phyloP scores from a whole-genome alignment of 2,329 filamentous ascomycete genomes.

The Fusarium cyanostomum region DNA sequence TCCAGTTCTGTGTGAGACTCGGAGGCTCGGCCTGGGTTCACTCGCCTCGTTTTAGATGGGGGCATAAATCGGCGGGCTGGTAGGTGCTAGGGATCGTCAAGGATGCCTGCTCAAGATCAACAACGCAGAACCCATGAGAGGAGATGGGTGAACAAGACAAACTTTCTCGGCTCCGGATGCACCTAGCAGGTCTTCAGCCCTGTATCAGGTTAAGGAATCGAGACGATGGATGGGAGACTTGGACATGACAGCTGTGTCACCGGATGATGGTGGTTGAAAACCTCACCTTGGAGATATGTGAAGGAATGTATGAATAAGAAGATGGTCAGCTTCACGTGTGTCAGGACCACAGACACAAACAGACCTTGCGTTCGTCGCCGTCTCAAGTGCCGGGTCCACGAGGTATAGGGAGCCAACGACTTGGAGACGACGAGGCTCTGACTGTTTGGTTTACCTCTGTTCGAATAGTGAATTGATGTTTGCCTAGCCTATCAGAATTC shows the following conservation, averaged over 20 bases:
- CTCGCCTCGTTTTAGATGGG: background rate
- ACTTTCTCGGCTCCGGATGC: background rate
- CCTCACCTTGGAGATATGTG: background rate
- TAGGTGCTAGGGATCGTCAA: constrained; percentile 17
- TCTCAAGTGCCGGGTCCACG: background rate
- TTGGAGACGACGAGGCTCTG: constrained; percentile 15
- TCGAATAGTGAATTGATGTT: constrained; percentile 39
- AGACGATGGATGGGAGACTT: background rate
- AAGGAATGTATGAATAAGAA: background rate
- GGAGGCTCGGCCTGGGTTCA: background rate
- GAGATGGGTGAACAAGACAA: background rate
- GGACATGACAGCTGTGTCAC: background rate
- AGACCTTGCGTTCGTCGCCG: background rate
- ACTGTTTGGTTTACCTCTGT: constrained; percentile 21
- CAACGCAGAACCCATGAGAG: background rate
- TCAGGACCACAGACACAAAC: background rate
- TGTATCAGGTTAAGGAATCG: background rate
- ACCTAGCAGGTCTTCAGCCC: background rate
- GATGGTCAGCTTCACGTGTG: constrained; percentile 8
- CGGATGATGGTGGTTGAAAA: background rate
- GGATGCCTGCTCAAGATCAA: constrained; percentile 18
- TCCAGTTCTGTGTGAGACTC: constrained; percentile 2
- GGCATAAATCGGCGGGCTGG: constrained; percentile 1
- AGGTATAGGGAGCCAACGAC: background rate
- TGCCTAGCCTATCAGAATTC: constrained; percentile 45